Base-by-base conservation (phyloP, 75 land plant species). In the Pinus taeda region DNA sequence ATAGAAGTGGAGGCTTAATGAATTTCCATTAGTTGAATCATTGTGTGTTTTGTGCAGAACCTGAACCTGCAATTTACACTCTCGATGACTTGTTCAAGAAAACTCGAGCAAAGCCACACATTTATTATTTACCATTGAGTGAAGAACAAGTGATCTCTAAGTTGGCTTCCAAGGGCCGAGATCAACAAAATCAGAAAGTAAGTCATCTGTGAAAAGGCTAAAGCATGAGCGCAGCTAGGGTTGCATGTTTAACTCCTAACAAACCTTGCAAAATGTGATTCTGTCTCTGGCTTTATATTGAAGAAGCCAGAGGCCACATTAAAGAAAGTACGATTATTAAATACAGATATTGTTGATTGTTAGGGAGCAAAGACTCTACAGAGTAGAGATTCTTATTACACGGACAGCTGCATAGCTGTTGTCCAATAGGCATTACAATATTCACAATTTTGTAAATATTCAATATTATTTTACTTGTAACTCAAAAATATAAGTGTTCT, bases 61-160 rank as follows among this genome's bases (percentile, higher is more conserved):
- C 74, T 57, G 88, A 86, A 76, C 81, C 87, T 55, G 57, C 72
- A 39, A 22, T 80, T 24, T 74, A 59, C 30, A 86, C 86, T 33
- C 79, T 86, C 30, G 88, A 86, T 72, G 88, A 86, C 65, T 61
- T 86, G 60, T 86, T 86, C 79, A 79, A 79, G 73, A 86, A 86
- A 70, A 86, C 88, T 22, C 81, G 75, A 30, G 82, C 88, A 36
- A 86, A 86, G 79, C 88, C 88, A 18, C 85, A 79, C 55, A 86
- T 86, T 26, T 86, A 86, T 62, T 86, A 83, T 60, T 72, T 86
- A 33, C 88, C 88, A 39, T 72, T 86, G 66, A 84, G 78, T 56
- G 86, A 84, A 57, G 81, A 83, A 49, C 87, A 86, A 59, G 88
- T 86, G 58, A 79, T 79, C 30, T 76, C 73, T 6, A 86, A 86